Percentiles rank a stretch among this genome's conserved stretches.
Conservation (phyloP, 2,329 filamentous ascomycete genomes). For the Colletotrichum salicis region DNA sequence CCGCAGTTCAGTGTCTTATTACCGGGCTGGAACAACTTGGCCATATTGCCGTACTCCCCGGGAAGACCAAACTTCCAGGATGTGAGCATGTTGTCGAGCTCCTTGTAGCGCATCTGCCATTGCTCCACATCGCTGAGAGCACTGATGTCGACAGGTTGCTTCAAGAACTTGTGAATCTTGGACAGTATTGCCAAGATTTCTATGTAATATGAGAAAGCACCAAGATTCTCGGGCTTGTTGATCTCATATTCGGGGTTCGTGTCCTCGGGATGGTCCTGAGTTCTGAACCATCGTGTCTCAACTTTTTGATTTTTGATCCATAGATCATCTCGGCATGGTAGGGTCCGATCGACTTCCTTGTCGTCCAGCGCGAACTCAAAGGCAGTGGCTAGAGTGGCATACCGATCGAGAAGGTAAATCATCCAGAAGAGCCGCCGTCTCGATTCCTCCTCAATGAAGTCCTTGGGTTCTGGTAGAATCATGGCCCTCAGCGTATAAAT, state of each 20-base stretch:
- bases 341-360: slow-evolving; percentile 85
- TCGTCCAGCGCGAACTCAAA: slow-evolving; percentile 93
- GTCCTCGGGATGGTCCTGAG: slow-evolving; percentile 55
- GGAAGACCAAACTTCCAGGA: slow-evolving; percentile 88
- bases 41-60: slow-evolving; percentile 84
- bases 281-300: slow-evolving; percentile 84
- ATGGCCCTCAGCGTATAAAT: slow-evolving; percentile 91
- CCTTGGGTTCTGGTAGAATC: slow-evolving; percentile 82
- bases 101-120: slow-evolving; percentile 89
- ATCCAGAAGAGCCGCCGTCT: slow-evolving; percentile 91
- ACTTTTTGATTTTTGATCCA: slow-evolving; percentile 87
- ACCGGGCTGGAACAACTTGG: slow-evolving; percentile 77
- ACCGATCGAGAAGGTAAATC: slow-evolving; percentile 89
- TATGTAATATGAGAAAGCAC: slow-evolving; percentile 89
- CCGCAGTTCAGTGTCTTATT: slow-evolving; percentile 80
- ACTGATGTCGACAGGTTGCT: slow-evolving; percentile 88
- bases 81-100: slow-evolving; percentile 82
- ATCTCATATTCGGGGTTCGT: slow-evolving; percentile 68
- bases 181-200: slow-evolving; percentile 89
- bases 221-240: slow-evolving; percentile 81
- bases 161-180: slow-evolving; percentile 88
- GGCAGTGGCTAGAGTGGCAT: slow-evolving; percentile 89
- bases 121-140: slow-evolving; percentile 85
- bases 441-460: slow-evolving; percentile 91
- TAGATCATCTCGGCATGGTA: slow-evolving; percentile 88